Base-by-base conservation (phyloP, 2,329 filamentous ascomycete genomes). In the Colletotrichum sojae region DNA sequence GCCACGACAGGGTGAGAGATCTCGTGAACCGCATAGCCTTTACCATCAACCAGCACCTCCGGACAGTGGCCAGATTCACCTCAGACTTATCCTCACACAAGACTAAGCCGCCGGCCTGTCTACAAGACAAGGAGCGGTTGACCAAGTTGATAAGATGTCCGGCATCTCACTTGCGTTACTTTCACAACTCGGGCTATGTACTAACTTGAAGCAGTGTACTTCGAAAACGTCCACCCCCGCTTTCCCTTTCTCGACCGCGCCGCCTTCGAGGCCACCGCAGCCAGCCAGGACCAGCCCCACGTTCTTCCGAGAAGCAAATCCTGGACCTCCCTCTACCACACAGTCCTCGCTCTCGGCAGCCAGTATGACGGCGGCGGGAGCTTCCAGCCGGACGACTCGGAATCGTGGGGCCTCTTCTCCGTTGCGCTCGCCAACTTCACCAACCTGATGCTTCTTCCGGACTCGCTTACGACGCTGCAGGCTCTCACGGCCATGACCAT, bases 241-340 rank as follows among this genome's bases (percentile, higher is more conserved):
- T 79, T 81, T 63, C 79, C 80, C 1, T 81, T 82, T 61, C 72
- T 82, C 5, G 75, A 80, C 54, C 70, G 72, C 46, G 48, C 52
- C 0, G 52, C 53, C 9, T 71, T 71, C 4, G 66, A 70, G 9
- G 27, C 39, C 8, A 70, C 67, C 4, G 69, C 67, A 12, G 49
- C 59, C 16, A 48, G 48, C 2, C 66, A 63, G 12, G 53, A 56
- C 4, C 40, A 62, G 4, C 53, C 53, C 6, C 22, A 53, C 2
- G 18, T 61, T 1, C 13, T 65, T 0, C 55, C 62, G 0, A 57
- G 48, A 1, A 69, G 71, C 57, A 31, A 71, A 73, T 56, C 73
- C 0, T 82, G 78, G 68, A 78, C 75, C 1, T 78, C 78, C 5
- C 67, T 82, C 1, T 82, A 80, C 66, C 73, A 80, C 55, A 63